These are phyloP conservation scores for Petasospora rhodanensis DNA, from an alignment of 1,139 yeast genomes.

Conservation along the genomic window DNA sequence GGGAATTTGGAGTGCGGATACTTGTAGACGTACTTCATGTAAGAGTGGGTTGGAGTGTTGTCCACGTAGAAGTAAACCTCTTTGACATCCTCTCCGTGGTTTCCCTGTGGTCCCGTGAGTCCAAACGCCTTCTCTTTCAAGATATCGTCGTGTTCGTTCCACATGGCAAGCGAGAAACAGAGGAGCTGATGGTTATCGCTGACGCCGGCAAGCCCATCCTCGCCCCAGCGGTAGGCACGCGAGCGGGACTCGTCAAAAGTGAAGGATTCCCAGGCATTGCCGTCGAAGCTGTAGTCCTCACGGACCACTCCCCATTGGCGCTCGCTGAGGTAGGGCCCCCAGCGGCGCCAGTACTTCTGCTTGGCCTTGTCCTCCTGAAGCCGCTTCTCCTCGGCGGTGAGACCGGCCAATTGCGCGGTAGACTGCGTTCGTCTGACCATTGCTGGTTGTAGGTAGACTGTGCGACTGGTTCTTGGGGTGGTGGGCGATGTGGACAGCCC, in stretches of 20 bases:
- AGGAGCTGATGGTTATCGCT: slow-evolving; percentile 80
- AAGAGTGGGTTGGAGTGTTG: slow-evolving; percentile 90
- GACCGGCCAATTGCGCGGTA: slow-evolving; percentile 28
- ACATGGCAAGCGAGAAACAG: slow-evolving; percentile 73
- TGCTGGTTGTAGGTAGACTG: too few species aligned
- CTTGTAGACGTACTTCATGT: slow-evolving; percentile 89
- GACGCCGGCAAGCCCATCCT: slow-evolving; percentile 92
- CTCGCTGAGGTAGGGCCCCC: slow-evolving; percentile 93
- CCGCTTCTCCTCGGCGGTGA: slow-evolving; percentile 65
- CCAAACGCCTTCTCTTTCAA: slow-evolving; percentile 88
- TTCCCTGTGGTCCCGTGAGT: slow-evolving; percentile 87
- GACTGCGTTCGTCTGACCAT: slow-evolving; percentile 23
- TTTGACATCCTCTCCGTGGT: slow-evolving; percentile 89
- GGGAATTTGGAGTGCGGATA: slow-evolving; percentile 87
- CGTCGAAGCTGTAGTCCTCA: slow-evolving; percentile 83
- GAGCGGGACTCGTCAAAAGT: slow-evolving; percentile 85
- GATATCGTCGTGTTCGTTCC: slow-evolving; percentile 89
- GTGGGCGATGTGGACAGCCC: too few species aligned
- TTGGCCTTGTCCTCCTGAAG: slow-evolving; percentile 54
- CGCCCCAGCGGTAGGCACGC: slow-evolving; percentile 93
- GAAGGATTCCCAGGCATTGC: slow-evolving; percentile 92
- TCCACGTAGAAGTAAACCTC: slow-evolving; percentile 83
- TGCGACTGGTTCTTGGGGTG: too few species aligned
- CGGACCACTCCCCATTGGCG: slow-evolving; percentile 81
- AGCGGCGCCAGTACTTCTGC: slow-evolving; percentile 69